Evolutionary conservation across 345 rosid species (phyloP).

Genomic region (Noccaea caerulescens): DNA sequence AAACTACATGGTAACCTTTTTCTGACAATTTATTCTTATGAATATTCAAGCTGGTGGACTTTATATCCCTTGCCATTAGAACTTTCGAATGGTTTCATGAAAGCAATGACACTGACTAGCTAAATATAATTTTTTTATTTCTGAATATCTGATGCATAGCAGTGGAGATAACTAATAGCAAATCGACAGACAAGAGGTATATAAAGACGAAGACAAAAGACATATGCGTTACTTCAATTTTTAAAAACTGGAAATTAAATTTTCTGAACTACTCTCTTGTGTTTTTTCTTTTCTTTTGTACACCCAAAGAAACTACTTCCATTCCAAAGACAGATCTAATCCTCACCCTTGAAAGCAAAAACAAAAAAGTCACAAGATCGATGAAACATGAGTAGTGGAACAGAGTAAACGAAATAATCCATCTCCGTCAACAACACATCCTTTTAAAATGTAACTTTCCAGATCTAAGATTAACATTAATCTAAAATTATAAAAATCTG

Average conservation of each 20-base stretch:
- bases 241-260: slow-evolving; percentile 18
- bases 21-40: too few species aligned
- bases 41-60: too few species aligned
- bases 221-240: slow-evolving; percentile 18
- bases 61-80: too few species aligned
- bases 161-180: slow-evolving; percentile 7
- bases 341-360: not conserved
- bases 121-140: not conserved
- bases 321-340: slow-evolving; percentile 24
- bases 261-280: slow-evolving; percentile 22
- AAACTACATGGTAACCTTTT: too few species aligned
- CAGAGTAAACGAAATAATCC: slow-evolving; percentile 27
- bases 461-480: slow-evolving; percentile 40
- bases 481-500: slow-evolving; percentile 8
- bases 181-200: slow-evolving; percentile 1
- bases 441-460: not conserved
- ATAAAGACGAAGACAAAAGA: slow-evolving; percentile 29
- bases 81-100: too few species aligned
- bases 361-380: not conserved
- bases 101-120: too few species aligned
- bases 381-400: slow-evolving; percentile 28
- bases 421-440: slow-evolving; percentile 34
- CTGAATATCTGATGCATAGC: slow-evolving; percentile 10
- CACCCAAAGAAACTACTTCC: not conserved
- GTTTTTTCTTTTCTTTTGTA: slow-evolving; percentile 5